Evolutionary conservation across 75 land plant genomes (phyloP), one percentile per base, ranked within the genome.

Genomic region (Chamaecyparis obtusa): DNA sequence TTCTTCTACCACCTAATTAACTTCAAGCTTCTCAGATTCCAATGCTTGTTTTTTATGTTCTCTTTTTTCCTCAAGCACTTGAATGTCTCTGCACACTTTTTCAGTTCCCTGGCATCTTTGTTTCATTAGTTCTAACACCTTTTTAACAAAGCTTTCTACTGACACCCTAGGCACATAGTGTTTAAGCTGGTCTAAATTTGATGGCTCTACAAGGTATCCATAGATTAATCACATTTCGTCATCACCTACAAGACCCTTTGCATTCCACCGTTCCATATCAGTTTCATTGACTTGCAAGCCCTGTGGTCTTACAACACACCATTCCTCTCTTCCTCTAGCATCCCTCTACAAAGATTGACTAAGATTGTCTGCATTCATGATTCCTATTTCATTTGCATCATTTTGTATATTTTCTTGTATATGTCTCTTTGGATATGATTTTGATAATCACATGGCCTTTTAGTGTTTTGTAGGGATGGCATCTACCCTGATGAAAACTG

Each of bases 121-220:
- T 71, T 54, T 83, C 69, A 55, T 56, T 27, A 86, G 90, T 19
- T 69, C 46, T 57, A 83, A 48, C 11, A 89, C 90, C 82, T 84
- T 89, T 74, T 88, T 84, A 24, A 39, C 48, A 46, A 71, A 88
- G 56, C 90, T 89, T 76, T 89, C 89, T n/a, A 89, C 76, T 16
- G 89, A 67, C n/a, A 56, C 67, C 60, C 55, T 87, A 30, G 71
- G 43, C 21, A 56, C 30, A 3, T n/a, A 81, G 10, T 46, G 86
- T 4, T 16, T 39, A 19, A 75, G n/a, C 32, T 75, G 75, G 36
- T 0, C 15, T 86, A 89, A 72, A 74, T 89, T 89, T 44, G 74
- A 51, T 7, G 91, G 57, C 0, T 75, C 37, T 9, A 86, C 90
- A 44, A 89, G 89, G 79, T 89, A 89, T 19, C 90, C 90, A 72